Evolutionary conservation across 805 yeast species (phyloP).

Genomic region (Saccharomycopsis fermentans): DNA sequence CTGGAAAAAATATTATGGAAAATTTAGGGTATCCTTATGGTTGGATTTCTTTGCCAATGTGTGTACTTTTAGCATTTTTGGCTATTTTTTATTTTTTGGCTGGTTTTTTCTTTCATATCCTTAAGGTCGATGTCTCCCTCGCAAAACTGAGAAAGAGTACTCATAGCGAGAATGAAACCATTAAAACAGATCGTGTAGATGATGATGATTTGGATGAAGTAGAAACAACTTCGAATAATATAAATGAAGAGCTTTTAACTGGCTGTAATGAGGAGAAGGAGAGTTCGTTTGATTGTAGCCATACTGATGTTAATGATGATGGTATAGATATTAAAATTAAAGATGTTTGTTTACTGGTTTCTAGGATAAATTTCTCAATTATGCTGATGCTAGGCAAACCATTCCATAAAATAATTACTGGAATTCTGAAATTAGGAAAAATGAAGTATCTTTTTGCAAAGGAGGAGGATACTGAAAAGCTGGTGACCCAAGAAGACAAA

Average conservation of each 20-base stretch:
- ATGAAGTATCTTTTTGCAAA: not conserved
- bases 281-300: not conserved
- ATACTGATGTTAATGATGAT: not conserved
- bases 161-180: not conserved
- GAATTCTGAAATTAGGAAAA: conserved; percentile 6
- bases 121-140: conserved; percentile 43
- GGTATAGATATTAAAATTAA: conserved; percentile 8
- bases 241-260: too few species aligned
- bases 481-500: conserved; percentile 19
- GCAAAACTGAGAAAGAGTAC: conserved; percentile 24
- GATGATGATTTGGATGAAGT: not conserved
- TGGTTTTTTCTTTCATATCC: conserved; percentile 35
- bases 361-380: conserved; percentile 10
- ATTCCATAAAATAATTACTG: not conserved
- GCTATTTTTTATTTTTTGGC: conserved; percentile 44
- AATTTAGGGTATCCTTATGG: conserved; percentile 49
- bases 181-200: not conserved
- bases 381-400: conserved; percentile 1
- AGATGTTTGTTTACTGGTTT: conserved; percentile 8
- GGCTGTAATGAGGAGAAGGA: not conserved
- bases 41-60: conserved; percentile 61
- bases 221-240: not conserved
- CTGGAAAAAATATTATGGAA: conserved; percentile 44
- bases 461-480: not conserved
- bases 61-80: conserved; percentile 48